Evolutionary conservation across 352 stramenopile species (phyloP).

Genomic region (Phytophthora citricola): DNA sequence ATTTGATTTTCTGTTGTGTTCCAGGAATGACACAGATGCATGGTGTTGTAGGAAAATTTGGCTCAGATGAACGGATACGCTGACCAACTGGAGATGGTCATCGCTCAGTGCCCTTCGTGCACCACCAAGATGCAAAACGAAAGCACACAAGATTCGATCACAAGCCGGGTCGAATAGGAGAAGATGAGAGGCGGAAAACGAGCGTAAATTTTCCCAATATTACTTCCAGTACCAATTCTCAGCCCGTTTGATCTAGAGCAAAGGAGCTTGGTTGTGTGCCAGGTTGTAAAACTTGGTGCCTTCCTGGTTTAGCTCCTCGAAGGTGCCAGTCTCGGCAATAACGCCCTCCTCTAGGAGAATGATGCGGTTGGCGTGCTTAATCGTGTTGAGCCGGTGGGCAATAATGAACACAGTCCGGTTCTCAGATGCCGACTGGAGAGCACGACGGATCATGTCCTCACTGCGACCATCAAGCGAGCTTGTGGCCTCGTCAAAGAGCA

Average conservation of each 20-base stretch:
- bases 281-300: conserved; percentile 84
- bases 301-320: conserved; percentile 76
- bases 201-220: conserved; percentile 33
- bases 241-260: conserved; percentile 47
- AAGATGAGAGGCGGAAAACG: conserved; percentile 10
- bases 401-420: conserved; percentile 88
- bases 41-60: conserved; percentile 63
- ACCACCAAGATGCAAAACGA: conserved; percentile 77
- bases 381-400: conserved; percentile 86
- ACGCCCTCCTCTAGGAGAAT: conserved; percentile 83
- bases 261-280: conserved; percentile 63
- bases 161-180: conserved; percentile 30
- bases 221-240: conserved; percentile 23
- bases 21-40: too few species aligned
- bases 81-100: conserved; percentile 80
- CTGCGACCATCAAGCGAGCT: conserved; percentile 85
- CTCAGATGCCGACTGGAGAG: conserved; percentile 63
- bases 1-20: background rate
- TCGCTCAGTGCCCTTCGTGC: conserved; percentile 72
- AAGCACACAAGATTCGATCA: conserved; percentile 55
- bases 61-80: conserved; percentile 82
- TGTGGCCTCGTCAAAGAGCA: conserved; percentile 88
- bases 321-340: conserved; percentile 81
- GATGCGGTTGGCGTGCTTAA: conserved; percentile 86
- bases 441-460: conserved; percentile 80